These are phyloP conservation scores for Jatropha multifida DNA, from an alignment of 441 rosid genomes.

Conservation along the genomic window DNA sequence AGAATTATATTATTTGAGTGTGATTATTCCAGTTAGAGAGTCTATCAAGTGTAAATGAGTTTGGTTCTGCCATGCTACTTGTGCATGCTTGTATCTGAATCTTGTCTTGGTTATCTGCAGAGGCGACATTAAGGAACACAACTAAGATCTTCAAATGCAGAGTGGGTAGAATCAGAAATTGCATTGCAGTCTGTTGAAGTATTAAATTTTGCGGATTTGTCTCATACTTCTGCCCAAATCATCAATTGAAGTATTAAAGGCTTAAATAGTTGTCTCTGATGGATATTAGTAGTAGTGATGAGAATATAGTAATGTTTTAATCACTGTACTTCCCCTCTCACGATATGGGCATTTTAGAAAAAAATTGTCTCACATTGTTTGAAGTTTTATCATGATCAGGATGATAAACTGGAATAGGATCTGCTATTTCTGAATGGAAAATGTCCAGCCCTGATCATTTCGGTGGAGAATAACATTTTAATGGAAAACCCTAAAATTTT, in stretches of 20 bases:
- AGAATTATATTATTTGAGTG: not conserved
- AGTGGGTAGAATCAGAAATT: not conserved
- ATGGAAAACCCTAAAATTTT: no score
- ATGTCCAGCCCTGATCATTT: not conserved
- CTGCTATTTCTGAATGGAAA: not conserved
- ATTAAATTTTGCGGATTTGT: not conserved
- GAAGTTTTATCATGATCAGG: not conserved
- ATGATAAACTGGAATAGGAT: not conserved
- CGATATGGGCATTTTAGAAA: not conserved
- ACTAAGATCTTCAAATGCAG: not conserved
- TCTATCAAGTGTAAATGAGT: not conserved
- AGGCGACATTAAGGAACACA: conserved; percentile 29
- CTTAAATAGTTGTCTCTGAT: not conserved
- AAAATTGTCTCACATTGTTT: not conserved
- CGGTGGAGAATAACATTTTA: not conserved
- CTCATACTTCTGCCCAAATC: not conserved
- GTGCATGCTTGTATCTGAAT: not conserved
- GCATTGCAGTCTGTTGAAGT: conserved; percentile 3
- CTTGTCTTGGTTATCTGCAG: conserved; percentile 31
- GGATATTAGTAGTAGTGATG: not conserved
- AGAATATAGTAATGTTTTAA: not conserved
- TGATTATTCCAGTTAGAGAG: not conserved
- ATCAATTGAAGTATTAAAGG: not conserved
- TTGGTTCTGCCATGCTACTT: not conserved
- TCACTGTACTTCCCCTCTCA: not conserved